A percentile compares a stretch with the other conserved stretches of the same genome.
These are phyloP conservation scores for Trametes punicea DNA, from an alignment of 768 basidiomycete species.

Conservation along the genomic window DNA sequence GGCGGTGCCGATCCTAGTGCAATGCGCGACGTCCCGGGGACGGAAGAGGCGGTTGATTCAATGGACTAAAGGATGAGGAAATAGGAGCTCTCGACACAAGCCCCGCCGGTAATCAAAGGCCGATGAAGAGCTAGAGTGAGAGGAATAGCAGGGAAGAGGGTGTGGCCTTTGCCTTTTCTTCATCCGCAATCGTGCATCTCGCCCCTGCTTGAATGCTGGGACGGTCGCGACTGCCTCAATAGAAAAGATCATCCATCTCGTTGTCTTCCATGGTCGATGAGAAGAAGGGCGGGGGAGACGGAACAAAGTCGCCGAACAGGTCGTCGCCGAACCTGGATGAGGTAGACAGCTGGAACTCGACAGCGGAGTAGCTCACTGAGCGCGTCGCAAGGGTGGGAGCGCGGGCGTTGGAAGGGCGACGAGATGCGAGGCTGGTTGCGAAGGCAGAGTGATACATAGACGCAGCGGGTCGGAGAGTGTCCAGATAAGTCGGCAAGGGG, in stretches of 20 bases:
- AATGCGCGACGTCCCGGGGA: not conserved
- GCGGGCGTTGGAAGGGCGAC: slow-evolving; percentile 14
- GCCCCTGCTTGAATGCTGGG: too few species aligned
- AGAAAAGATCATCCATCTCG: slow-evolving; percentile 24
- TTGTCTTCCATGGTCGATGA: slow-evolving; percentile 18
- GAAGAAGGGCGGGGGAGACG: slow-evolving; percentile 21
- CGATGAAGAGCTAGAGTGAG: slow-evolving; percentile 3
- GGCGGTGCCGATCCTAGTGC: not conserved
- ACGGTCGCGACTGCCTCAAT: too few species aligned
- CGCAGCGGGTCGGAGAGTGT: slow-evolving; percentile 31
- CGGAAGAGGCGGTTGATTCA: not conserved
- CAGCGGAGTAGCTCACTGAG: slow-evolving; percentile 28
- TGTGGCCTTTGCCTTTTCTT: slow-evolving; percentile 16
- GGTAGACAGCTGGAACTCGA: slow-evolving; percentile 25
- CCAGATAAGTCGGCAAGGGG: slow-evolving; percentile 28
- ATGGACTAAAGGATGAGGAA: not conserved
- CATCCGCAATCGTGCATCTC: slow-evolving; percentile 2
- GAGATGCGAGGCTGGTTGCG: slow-evolving; percentile 5
- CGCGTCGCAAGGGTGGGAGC: slow-evolving; percentile 14
- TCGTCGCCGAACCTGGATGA: slow-evolving; percentile 5
- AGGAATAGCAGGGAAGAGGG: slow-evolving; percentile 7
- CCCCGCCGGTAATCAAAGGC: slow-evolving; percentile 10
- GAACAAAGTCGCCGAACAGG: slow-evolving; percentile 21
- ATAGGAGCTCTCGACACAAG: not conserved
- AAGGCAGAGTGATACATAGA: slow-evolving; percentile 25